Evolutionary conservation across 352 stramenopile genomes (phyloP), one percentile per base, ranked within the genome.

Genomic region (Globisporangium heterothallicum): DNA sequence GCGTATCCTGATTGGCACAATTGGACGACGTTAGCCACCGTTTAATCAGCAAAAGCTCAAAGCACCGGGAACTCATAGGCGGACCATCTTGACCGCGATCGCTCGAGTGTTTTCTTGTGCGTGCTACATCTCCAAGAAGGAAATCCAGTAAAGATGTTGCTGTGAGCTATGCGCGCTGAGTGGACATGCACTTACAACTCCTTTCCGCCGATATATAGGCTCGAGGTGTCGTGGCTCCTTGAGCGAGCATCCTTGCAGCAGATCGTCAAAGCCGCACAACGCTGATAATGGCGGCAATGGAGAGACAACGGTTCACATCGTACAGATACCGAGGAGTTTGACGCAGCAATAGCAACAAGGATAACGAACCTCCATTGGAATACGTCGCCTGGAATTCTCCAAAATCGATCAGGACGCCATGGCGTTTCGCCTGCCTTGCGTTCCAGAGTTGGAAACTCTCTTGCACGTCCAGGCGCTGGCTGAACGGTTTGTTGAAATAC

Each of bases 401-500:
- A 58, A 88, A 88, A 46, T 88, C 70, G n/a, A 88, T 60, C 18
- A 75, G 54, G 14, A 88, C 59, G 6, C 72, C 74, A 24, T 63
- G 63, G 18, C 48, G 49, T 34, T 67, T 70, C n/a, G 61, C 60
- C 32, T 81, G 75, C 7, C 61, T 61, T 2, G 58, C 63, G 19
- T 88, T 86, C 74, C 74, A 86, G 21, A 30, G 54, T 2, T 66
- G 55, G 49, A 84, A 88, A 22, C 49, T 61, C 25, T 84, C 69
- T 5, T 45, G 26, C 16, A 13, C 24, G 42, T 69, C 71, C 14
- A 45, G 35, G 1, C 78, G 71, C 41, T 86, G 68, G 8, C 56
- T 66, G 56, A 87, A 89, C 2, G 53, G 32, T 43, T 85, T 82
- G 61, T 79, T 89, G 25, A 78, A 67, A 51, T 87, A 87, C 6